Conservation (phyloP, 352 stramenopile genomes). For the Globisporangium viniferum region DNA sequence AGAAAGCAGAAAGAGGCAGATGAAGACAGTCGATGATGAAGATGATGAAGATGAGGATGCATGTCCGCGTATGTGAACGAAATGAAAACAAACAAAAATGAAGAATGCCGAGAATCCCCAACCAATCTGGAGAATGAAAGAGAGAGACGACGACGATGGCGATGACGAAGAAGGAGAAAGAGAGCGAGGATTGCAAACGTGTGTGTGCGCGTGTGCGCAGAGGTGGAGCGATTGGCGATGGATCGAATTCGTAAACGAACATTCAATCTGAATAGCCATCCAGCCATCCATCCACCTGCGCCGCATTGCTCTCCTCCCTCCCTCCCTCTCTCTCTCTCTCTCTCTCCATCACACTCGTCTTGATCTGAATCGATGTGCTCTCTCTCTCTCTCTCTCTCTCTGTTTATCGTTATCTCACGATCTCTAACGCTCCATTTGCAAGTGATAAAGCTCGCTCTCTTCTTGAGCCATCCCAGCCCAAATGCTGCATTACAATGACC, state of each 20-base stretch:
- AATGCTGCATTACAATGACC: too few relatives aligned
- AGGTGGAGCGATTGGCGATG: neutral
- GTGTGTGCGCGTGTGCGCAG: neutral
- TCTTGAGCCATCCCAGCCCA: neutral
- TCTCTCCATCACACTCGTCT: neutral
- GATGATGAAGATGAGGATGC: neutral
- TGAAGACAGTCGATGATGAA: neutral
- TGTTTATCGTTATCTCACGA: too few relatives aligned
- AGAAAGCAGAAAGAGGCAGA: neutral
- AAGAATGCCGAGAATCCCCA: neutral
- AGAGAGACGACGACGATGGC: neutral
- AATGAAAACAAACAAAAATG: constrained; percentile 7
- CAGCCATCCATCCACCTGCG: neutral
- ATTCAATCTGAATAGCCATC: neutral
- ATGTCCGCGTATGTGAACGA: constrained; percentile 12
- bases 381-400: neutral
- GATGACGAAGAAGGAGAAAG: neutral
- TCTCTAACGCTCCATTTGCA: too few relatives aligned
- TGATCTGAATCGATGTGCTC: neutral
- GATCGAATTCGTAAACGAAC: neutral
- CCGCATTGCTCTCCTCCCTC: neutral
- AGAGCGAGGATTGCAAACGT: neutral
- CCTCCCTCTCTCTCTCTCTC: neutral
- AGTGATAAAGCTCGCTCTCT: neutral
- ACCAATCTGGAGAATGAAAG: neutral